Evolutionary conservation across 2,329 filamentous ascomycete species (phyloP), one percentile per base, ranked within the genome.

Genomic region (Zymoseptoria pseudotritici): DNA sequence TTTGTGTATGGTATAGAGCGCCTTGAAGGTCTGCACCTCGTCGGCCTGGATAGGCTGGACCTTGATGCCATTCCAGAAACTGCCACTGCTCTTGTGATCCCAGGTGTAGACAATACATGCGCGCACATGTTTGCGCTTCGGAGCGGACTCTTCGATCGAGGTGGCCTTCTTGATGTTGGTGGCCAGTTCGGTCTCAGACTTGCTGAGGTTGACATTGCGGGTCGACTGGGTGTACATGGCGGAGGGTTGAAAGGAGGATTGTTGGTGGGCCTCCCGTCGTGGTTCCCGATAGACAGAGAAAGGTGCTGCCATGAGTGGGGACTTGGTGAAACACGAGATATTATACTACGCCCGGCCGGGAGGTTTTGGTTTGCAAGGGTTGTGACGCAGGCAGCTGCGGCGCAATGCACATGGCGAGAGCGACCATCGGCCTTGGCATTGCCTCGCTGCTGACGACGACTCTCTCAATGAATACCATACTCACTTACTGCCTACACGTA

Each of bases 1-100:
- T 75, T 97, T 97, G 80, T 99, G 94, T 66, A 97, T 86, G 21
- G 91, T 97, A 71, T 97, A 97, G 62, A 99, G 83, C 54, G 94
- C 92, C 76, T 99, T 99, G 83, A 97, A 99, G 3, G 94, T 97
- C 79, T 99, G 94, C 49, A 99, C 88, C 79, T 99, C 94, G 74
- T 99, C 94, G 76, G 94, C 93, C 66, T 97, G 85, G 72, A 99
- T 91, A n/a, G 94, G 94, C 79, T 97, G 93, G 88, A 97, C 92
- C 85, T 99, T 99, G 83, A 99, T 95, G 73, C 92, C 93, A 59
- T 90, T 86, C 94, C 94, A 99, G 76, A 99, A 99, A 72, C 92
- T 90, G 73, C 86, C 83, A 50, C 92, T 96, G 66, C 89, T 96
- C 79, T 96, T 95, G 80, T 99, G 91, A 77, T 99, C 94, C 94